Conservation (phyloP, 352 stramenopile genomes). For the Blastocystis sp. region DNA sequence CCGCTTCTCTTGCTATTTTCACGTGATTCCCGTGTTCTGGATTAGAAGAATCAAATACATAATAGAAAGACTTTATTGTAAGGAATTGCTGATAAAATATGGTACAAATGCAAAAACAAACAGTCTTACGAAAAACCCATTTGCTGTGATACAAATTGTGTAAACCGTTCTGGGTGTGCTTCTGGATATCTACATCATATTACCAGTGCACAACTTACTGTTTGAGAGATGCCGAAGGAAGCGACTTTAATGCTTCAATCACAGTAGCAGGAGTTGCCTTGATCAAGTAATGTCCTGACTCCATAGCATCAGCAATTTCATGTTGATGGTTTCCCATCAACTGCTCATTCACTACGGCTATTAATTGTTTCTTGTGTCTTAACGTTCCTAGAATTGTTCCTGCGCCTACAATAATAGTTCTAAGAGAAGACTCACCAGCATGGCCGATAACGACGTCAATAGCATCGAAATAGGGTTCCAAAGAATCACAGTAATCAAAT, state of each 20-base stretch:
- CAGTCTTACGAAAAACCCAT: neutral
- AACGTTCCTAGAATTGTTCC: conserved; percentile 52
- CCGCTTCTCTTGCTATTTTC: neutral
- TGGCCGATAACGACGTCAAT: conserved; percentile 38
- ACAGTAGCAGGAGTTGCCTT: conserved; percentile 13
- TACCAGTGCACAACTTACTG: neutral
- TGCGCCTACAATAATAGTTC: conserved; percentile 1
- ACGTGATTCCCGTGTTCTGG: neutral
- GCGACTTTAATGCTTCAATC: neutral
- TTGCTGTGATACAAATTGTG: neutral
- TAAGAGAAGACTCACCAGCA: conserved; percentile 5
- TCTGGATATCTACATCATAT: conserved; percentile 39
- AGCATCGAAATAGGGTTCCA: neutral
- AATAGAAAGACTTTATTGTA: neutral
- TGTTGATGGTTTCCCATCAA: conserved; percentile 61
- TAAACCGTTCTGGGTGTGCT: conserved; percentile 18
- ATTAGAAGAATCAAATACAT: too few relatives aligned
- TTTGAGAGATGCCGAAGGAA: neutral
- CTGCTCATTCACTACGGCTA: conserved; percentile 53
- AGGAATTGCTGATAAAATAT: neutral
- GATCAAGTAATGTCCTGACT: conserved; percentile 15
- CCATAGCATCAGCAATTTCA: conserved; percentile 58
- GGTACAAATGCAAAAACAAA: neutral
- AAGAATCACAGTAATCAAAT: conserved; percentile 39
- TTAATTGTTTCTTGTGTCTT: neutral